These are phyloP conservation scores for Xylaria sp. DNA, from an alignment of 2,329 filamentous ascomycete genomes.

Conservation along the genomic window DNA sequence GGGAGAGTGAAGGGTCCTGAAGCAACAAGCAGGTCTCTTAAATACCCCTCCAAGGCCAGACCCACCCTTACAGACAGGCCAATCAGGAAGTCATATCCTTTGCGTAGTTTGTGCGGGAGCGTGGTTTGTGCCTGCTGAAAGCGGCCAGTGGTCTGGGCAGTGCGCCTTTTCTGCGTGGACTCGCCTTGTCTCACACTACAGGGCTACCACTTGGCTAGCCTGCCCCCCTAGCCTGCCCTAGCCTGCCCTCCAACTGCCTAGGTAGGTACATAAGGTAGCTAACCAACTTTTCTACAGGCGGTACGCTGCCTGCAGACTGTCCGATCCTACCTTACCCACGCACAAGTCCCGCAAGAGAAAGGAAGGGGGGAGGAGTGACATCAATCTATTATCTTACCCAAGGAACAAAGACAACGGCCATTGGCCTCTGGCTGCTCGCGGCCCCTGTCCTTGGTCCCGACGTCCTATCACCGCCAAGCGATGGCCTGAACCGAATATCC, in stretches of 20 bases:
- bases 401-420: too few relatives aligned
- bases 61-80: too few relatives aligned
- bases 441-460: neutral
- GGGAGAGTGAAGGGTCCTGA: neutral
- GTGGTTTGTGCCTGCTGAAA: neutral
- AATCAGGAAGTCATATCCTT: neutral
- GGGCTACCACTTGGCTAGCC: neutral
- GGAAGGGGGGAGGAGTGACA: neutral
- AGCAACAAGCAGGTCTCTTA: neutral
- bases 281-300: too few relatives aligned
- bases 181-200: neutral
- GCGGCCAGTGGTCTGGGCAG: neutral
- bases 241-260: too few relatives aligned
- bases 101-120: conserved; percentile 7
- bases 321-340: neutral
- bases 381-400: neutral
- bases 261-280: too few relatives aligned
- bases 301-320: conserved; percentile 16
- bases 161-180: conserved; percentile 17
- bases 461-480: neutral
- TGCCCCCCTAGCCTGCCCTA: too few relatives aligned
- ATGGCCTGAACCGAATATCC: too few relatives aligned
- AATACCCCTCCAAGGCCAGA: too few relatives aligned
- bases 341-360: neutral
- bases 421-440: neutral